Evolutionary conservation across 2,329 filamentous ascomycete genomes (phyloP).

Genomic region (Pseudopithomyces chartarum): DNA sequence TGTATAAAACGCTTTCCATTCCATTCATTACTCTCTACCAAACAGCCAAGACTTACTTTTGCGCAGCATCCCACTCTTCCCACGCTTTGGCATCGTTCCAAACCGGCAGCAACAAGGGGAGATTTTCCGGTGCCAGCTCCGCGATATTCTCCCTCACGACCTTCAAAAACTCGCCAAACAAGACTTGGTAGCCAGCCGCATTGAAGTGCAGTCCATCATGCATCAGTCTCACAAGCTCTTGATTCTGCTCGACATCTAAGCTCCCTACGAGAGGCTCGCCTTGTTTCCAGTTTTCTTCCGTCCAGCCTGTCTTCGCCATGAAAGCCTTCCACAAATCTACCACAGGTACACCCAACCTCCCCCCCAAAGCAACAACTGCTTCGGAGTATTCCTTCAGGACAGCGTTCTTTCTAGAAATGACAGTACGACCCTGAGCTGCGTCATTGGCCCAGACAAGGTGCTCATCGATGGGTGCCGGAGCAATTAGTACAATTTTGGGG

Average conservation of each 20-base stretch:
- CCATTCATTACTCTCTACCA: too few species aligned
- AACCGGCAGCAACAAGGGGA: slow-evolving; percentile 59
- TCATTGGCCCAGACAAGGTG: slow-evolving; percentile 63
- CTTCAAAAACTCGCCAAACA: slow-evolving; percentile 60
- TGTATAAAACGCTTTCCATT: too few species aligned
- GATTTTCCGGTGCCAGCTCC: slow-evolving; percentile 57
- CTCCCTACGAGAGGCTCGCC: slow-evolving; percentile 61
- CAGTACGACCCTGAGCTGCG: slow-evolving; percentile 44
- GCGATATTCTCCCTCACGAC: slow-evolving; percentile 58
- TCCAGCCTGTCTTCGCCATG: slow-evolving; percentile 67
- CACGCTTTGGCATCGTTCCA: slow-evolving; percentile 54
- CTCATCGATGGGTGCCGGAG: slow-evolving; percentile 83
- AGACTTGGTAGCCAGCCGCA: slow-evolving; percentile 59
- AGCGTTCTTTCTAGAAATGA: slow-evolving; percentile 60
- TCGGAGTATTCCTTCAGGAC: slow-evolving; percentile 67
- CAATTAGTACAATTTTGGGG: slow-evolving; percentile 75
- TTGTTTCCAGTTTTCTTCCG: slow-evolving; percentile 39
- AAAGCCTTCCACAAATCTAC: slow-evolving; percentile 82
- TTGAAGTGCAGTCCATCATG: slow-evolving; percentile 66
- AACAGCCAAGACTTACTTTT: background rate
- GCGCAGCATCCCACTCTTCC: slow-evolving; percentile 27
- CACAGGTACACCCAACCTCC: slow-evolving; percentile 62
- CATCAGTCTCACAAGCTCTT: slow-evolving; percentile 57
- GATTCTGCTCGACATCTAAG: slow-evolving; percentile 62
- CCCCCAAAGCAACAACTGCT: slow-evolving; percentile 68